Conservation (phyloP, 148 eudicot genomes). For the Rhododendron ferrugineum region DNA sequence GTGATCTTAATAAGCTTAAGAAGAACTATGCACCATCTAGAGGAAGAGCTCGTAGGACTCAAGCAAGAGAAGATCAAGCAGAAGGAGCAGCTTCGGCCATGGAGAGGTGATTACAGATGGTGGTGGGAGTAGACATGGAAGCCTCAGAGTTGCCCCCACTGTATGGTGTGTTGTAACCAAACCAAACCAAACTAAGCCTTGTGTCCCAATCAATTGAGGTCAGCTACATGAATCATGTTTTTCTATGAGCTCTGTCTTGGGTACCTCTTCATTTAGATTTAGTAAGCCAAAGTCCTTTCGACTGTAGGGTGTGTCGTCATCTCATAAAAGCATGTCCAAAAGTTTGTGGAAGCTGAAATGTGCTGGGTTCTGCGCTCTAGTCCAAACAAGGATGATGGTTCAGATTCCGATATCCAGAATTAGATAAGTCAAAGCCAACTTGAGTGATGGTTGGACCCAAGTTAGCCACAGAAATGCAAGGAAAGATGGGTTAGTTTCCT, state of each 20-base stretch:
- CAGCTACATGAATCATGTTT: no score
- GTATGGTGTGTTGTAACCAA: no score
- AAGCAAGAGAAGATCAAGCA: background rate
- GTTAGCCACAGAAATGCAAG: constrained; percentile 1
- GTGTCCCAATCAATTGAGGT: no score
- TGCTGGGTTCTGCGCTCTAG: background rate
- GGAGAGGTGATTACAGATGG: background rate
- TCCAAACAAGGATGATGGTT: background rate
- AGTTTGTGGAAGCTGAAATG: background rate
- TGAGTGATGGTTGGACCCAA: background rate
- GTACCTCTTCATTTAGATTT: no score
- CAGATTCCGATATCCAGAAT: background rate
- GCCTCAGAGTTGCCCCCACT: background rate
- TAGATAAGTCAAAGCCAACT: background rate
- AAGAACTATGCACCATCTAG: background rate
- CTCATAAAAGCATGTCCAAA: background rate
- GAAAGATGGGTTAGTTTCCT: background rate
- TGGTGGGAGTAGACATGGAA: background rate
- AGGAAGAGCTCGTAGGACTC: background rate
- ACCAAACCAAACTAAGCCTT: no score
- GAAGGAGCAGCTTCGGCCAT: background rate
- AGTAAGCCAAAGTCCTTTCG: no score
- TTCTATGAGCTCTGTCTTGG: no score
- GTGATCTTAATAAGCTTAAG: background rate
- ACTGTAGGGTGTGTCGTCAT: background rate